Conservation (phyloP, 805 yeast species). For the Wickerhamomyces alni region DNA sequence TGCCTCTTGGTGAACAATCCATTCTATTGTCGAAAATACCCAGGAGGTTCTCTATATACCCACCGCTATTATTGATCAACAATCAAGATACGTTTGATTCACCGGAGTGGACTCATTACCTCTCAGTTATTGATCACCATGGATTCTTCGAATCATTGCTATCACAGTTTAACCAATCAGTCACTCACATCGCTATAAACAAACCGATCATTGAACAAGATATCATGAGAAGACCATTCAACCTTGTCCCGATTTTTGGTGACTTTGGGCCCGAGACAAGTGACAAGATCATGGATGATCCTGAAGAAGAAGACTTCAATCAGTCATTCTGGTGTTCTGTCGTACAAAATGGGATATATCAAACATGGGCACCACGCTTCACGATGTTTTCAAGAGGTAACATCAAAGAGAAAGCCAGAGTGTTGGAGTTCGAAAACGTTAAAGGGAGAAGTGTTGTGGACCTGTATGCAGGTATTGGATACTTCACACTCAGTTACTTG, state of each 20-base stretch:
- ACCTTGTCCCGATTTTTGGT: slow-evolving; percentile 55
- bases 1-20: background rate
- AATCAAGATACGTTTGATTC: slow-evolving; percentile 41
- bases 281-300: slow-evolving; percentile 23
- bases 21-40: slow-evolving; percentile 28
- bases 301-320: slow-evolving; percentile 37
- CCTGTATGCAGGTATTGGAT: slow-evolving; percentile 81
- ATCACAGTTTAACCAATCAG: slow-evolving; percentile 10
- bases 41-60: slow-evolving; percentile 54
- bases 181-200: slow-evolving; percentile 66
- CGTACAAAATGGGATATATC: slow-evolving; percentile 68
- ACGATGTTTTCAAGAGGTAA: slow-evolving; percentile 90
- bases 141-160: slow-evolving; percentile 20
- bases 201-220: slow-evolving; percentile 56
- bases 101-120: slow-evolving; percentile 27
- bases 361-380: slow-evolving; percentile 78
- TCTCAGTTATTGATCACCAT: slow-evolving; percentile 7
- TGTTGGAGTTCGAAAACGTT: slow-evolving; percentile 38
- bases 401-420: slow-evolving; percentile 70
- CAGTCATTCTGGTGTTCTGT: slow-evolving; percentile 66
- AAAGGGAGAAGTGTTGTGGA: slow-evolving; percentile 48
- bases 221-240: slow-evolving; percentile 57
- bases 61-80: slow-evolving; percentile 59
- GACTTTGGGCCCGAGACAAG: slow-evolving; percentile 49
- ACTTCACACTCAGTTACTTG: slow-evolving; percentile 68